Percentiles rank a stretch among this genome's conserved stretches.
phyloP scores from a whole-genome alignment of 2,329 filamentous ascomycete genomes.

The Parastagonospora nodorum region DNA sequence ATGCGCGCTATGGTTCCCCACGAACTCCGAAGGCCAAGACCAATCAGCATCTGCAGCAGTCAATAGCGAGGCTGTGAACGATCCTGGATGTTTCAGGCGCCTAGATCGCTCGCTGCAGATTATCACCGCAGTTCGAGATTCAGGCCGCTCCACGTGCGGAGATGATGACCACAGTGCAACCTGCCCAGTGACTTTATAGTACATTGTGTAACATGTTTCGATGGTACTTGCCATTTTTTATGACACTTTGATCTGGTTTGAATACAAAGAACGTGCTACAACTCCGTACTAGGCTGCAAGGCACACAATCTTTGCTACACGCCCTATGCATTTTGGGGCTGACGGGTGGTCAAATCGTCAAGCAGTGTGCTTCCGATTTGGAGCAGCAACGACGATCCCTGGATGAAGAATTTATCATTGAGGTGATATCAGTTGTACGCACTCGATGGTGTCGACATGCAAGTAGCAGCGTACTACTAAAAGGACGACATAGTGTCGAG shows the following conservation, averaged over 20 bases:
- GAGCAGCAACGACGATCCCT: too few relatives aligned
- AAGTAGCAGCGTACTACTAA: background rate
- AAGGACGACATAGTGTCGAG: background rate
- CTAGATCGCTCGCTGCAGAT: conserved; percentile 1
- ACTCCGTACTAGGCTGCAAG: too few relatives aligned
- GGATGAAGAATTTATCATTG: too few relatives aligned
- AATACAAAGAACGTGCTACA: too few relatives aligned
- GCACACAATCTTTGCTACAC: too few relatives aligned
- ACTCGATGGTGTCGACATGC: too few relatives aligned
- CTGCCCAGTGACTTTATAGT: background rate
- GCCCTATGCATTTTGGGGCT: too few relatives aligned
- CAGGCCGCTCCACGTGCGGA: conserved; percentile 8
- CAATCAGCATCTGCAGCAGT: conserved; percentile 1
- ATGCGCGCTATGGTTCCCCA: conserved; percentile 40
- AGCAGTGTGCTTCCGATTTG: too few relatives aligned
- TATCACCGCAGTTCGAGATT: background rate
- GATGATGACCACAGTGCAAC: background rate
- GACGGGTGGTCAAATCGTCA: too few relatives aligned
- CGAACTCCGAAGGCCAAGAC: conserved; percentile 33
- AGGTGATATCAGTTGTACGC: too few relatives aligned
- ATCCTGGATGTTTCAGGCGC: background rate
- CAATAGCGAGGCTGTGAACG: conserved; percentile 16
- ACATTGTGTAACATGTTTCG: conserved; percentile 8
- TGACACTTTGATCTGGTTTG: conserved; percentile 8
- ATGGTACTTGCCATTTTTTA: conserved; percentile 7